Conservation (phyloP, 345 rosid species). For the Dimocarpus longan region DNA sequence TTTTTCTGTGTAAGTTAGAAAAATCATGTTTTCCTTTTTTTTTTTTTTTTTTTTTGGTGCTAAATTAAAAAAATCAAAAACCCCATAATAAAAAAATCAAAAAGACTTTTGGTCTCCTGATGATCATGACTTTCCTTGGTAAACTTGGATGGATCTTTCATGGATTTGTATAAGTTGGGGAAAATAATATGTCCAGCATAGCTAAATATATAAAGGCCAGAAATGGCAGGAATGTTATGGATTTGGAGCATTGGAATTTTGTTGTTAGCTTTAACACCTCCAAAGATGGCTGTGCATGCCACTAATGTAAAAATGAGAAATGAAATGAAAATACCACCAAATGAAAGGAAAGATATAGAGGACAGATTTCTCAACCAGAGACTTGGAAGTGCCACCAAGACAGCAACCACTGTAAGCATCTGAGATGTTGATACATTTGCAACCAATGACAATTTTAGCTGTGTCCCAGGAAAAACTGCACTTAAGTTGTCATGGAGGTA, state of each 20-base stretch:
- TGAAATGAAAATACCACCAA: conserved; percentile 75
- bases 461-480: conserved; percentile 46
- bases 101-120: too few relatives aligned
- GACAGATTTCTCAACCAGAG: conserved; percentile 75
- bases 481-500: conserved; percentile 75
- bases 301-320: conserved; percentile 59
- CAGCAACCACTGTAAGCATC: conserved; percentile 54
- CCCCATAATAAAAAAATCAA: too few relatives aligned
- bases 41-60: too few relatives aligned
- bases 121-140: conserved; percentile 48
- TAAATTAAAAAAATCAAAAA: too few relatives aligned
- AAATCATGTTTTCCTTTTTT: too few relatives aligned
- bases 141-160: conserved; percentile 79
- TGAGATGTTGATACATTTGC: conserved; percentile 44
- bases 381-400: conserved; percentile 67
- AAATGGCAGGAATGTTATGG: conserved; percentile 57
- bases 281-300: conserved; percentile 52
- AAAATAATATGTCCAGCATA: conserved; percentile 78
- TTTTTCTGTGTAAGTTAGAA: too few relatives aligned
- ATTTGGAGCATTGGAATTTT: conserved; percentile 49
- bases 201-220: conserved; percentile 69
- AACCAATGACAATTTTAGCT: conserved; percentile 22
- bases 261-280: conserved; percentile 43
- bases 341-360: conserved; percentile 72
- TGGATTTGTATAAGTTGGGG: conserved; percentile 68